Evolutionary conservation across 257 asterid species (phyloP).

Genomic region (Euphrasia confusa): DNA sequence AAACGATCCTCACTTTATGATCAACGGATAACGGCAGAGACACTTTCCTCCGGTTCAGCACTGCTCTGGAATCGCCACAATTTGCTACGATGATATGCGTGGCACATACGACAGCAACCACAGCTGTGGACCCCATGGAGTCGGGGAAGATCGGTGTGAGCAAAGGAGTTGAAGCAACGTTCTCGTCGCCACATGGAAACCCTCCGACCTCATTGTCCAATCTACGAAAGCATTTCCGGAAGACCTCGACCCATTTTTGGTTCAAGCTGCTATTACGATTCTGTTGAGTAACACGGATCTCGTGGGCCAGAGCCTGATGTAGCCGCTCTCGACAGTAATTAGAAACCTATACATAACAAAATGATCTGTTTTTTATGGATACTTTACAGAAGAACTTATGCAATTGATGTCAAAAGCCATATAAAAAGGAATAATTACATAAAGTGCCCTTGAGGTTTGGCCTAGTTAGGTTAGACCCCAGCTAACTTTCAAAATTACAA

Average conservation of each 20-base stretch:
- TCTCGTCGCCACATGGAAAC: slow-evolving; percentile 23
- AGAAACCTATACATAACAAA: slow-evolving; percentile 50
- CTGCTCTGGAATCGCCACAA: slow-evolving; percentile 94
- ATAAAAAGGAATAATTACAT: too few relatives aligned
- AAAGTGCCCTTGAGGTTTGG: too few relatives aligned
- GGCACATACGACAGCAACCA: slow-evolving; percentile 62
- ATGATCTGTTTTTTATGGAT: too few relatives aligned
- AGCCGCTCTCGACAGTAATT: slow-evolving; percentile 63
- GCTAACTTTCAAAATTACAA: too few relatives aligned
- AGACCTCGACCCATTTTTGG: slow-evolving; percentile 58
- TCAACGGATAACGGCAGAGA: slow-evolving; percentile 66
- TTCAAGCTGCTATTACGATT: slow-evolving; percentile 30
- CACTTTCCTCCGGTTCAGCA: slow-evolving; percentile 58
- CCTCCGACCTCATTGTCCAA: slow-evolving; percentile 84
- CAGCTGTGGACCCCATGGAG: slow-evolving; percentile 92
- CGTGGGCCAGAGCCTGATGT: slow-evolving; percentile 65
- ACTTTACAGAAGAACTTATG: too few relatives aligned
- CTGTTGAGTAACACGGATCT: slow-evolving; percentile 39
- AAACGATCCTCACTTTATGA: slow-evolving; percentile 50
- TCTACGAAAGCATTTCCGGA: slow-evolving; percentile 56
- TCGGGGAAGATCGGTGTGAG: slow-evolving; percentile 53
- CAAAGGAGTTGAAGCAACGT: background rate
- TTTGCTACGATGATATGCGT: slow-evolving; percentile 77
- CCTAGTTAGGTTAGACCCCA: too few relatives aligned
- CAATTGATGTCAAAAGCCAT: too few relatives aligned